phyloP scores from a whole-genome alignment of 2,329 filamentous ascomycete genomes.

The Colletotrichum godetiae region DNA sequence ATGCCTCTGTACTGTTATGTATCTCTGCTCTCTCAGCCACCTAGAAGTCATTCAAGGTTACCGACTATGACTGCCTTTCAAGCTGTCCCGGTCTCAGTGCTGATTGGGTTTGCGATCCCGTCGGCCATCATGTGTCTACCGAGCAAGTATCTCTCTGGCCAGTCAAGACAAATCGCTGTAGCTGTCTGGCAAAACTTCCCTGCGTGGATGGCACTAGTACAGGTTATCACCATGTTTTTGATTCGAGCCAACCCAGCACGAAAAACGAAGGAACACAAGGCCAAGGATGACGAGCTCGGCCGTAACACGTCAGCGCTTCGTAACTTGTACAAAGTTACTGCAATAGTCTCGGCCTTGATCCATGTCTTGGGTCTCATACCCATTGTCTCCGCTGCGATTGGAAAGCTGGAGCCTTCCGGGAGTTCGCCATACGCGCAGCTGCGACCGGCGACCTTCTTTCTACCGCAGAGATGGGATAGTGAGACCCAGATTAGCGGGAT shows the following conservation, averaged over 20 bases:
- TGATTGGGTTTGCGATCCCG: background rate
- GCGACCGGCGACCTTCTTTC: background rate
- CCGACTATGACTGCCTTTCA: slow-evolving; percentile 1
- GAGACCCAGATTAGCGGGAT: background rate
- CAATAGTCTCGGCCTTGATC: background rate
- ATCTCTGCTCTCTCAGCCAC: background rate
- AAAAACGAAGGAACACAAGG: background rate
- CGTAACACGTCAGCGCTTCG: background rate
- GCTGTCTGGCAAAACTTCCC: slow-evolving; percentile 5
- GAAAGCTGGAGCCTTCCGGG: background rate
- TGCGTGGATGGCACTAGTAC: background rate
- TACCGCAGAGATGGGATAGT: background rate
- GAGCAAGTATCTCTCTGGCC: background rate
- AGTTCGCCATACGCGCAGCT: background rate
- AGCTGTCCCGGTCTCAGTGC: background rate
- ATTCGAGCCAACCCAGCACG: background rate
- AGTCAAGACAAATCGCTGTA: background rate
- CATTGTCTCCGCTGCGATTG: background rate
- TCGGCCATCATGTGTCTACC: background rate
- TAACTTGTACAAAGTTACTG: background rate
- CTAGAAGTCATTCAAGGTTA: background rate
- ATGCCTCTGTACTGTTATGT: slow-evolving; percentile 5
- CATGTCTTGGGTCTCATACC: background rate
- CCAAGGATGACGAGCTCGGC: background rate
- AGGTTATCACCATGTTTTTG: background rate